Evolutionary conservation across 176 grass and related monocot genomes (phyloP), one percentile per base, ranked within the genome.

Genomic region (Eleusine coracana): DNA sequence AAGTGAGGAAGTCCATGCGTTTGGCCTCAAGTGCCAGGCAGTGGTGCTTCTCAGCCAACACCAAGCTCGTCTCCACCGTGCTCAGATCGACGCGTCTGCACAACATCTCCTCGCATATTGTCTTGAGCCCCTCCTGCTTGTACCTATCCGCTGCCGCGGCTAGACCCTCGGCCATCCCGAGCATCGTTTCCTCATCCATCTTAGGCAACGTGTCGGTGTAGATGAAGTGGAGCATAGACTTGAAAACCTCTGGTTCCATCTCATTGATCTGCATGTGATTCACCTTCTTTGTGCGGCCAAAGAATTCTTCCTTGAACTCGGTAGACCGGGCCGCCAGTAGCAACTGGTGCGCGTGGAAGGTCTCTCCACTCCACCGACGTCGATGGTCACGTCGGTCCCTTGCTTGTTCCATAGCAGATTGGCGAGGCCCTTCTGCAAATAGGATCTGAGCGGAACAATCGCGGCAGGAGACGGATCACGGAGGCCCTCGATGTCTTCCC

Each of bases 211-310:
- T 42, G 25, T 85, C 71, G 34, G 60, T 66, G 54, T 85, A 85
- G 0, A 85, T 68, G 59, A 77, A 86, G 63, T 80, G 66, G 36
- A 86, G 84, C 41, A 86, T 36, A n/a, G 77, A 65, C 76, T 86
- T 73, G 41, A 86, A 86, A 20, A 86, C 68, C 8, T 16, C 15
- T 13, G 51, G 56, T 4, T 80, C 41, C 59, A 64, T 64, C 10
- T 64, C 25, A 12, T 31, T 3, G 61, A 64, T 64, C 27, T 64
- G 27, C 7, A 64, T 31, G 61, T 29, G 25, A 27, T 0, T 14
- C 25, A 10, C 61, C 25, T 64, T 31, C 10, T 31, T 3, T 1
- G 25, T 64, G 10, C 3, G 25, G 61, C 61, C 25, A 5, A 64
- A 64, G 25, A 64, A 29, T 29, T 5, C 31, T 13, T 64, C 61